These are phyloP conservation scores for Metschnikowia rubicola DNA, from an alignment of 805 yeast genomes.

Conservation along the genomic window DNA sequence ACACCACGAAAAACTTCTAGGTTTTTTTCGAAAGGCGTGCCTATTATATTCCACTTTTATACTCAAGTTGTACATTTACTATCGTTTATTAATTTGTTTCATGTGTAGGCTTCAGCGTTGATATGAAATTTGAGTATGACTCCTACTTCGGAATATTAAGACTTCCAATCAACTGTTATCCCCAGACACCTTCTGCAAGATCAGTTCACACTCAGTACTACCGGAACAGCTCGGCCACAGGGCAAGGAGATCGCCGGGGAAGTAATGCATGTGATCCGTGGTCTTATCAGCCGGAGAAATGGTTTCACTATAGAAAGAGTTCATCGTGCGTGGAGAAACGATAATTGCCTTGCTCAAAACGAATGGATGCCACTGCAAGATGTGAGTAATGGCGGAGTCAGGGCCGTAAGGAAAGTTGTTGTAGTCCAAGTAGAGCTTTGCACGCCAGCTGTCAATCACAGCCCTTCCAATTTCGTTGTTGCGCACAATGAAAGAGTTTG, in stretches of 20 bases:
- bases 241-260: constrained; percentile 65
- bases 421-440: constrained; percentile 66
- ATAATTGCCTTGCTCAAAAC: constrained; percentile 69
- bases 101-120: too few species aligned
- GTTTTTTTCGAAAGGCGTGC: background rate
- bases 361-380: constrained; percentile 93
- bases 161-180: background rate
- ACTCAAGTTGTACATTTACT: constrained; percentile 12
- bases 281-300: constrained; percentile 16
- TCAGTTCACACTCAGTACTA: constrained; percentile 50
- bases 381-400: constrained; percentile 74
- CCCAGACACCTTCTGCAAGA: constrained; percentile 23
- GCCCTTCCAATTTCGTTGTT: constrained; percentile 65
- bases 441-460: constrained; percentile 76
- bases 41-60: constrained; percentile 4
- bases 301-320: constrained; percentile 24
- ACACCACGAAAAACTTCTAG: constrained; percentile 52
- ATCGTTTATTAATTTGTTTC: background rate
- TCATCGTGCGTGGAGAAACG: constrained; percentile 49
- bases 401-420: constrained; percentile 56
- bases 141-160: background rate
- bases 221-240: constrained; percentile 55
- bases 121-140: background rate
- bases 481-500: constrained; percentile 67
- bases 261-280: constrained; percentile 48